These are phyloP conservation scores for Magnusiomyces magnusii DNA, from an alignment of 1,139 yeast genomes.

Conservation along the genomic window DNA sequence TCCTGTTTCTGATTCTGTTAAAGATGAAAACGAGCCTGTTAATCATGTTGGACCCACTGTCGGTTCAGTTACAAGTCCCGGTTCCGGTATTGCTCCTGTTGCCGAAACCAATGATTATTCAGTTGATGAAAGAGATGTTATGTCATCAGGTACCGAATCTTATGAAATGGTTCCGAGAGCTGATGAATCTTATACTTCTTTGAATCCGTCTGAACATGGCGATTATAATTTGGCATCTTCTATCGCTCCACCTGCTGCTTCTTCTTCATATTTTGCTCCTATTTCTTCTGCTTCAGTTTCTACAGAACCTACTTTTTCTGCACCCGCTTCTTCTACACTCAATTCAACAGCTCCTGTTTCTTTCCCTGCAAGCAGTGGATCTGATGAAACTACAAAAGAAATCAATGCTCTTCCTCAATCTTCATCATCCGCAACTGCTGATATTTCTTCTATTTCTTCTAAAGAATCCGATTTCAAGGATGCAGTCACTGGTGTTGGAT, in stretches of 20 bases:
- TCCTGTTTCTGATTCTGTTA: too few species aligned
- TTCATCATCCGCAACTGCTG: too few species aligned
- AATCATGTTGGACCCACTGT: too few species aligned
- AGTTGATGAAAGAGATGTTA: background rate
- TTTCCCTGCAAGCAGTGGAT: background rate
- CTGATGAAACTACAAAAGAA: background rate
- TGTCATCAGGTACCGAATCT: constrained; percentile 8
- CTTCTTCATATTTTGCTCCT: too few species aligned
- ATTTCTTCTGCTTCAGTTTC: too few species aligned
- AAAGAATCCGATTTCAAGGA: background rate
- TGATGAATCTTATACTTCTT: background rate
- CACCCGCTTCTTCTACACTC: background rate
- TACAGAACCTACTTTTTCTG: too few species aligned
- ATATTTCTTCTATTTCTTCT: background rate
- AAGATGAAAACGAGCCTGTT: too few species aligned
- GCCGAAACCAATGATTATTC: background rate
- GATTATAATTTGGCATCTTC: too few species aligned
- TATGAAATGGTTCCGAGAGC: constrained; percentile 12
- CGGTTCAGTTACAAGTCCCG: background rate
- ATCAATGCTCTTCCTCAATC: too few species aligned
- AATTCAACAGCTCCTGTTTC: background rate
- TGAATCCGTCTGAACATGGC: background rate
- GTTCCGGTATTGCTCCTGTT: background rate
- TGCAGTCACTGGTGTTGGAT: background rate
- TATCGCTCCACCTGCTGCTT: too few species aligned